Base-by-base conservation (phyloP, 2,329 filamentous ascomycete genomes). In the Westerdykella aurantiaca region DNA sequence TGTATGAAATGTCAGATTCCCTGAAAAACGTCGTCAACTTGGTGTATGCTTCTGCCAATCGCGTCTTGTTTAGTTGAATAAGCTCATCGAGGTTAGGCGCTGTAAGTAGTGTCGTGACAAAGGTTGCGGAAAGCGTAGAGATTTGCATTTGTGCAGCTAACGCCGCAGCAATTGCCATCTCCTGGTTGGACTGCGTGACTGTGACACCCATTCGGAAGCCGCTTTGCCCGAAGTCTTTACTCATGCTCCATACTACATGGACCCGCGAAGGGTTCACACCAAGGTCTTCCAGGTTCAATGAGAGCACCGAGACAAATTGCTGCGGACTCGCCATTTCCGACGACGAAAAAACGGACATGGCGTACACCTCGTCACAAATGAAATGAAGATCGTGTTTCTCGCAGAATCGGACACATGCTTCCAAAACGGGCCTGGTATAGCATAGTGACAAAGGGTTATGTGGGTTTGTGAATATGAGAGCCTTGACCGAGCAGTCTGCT, bases 381-480 rank as follows among this genome's bases (percentile, higher is more conserved):
- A 67, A 49, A 37, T 69, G 67, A 6, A 69, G 43, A 1, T 47
- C 31, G 34, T 64, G 39, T 31, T 51, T 57, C 3, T 57, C 33
- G 49, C 63, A 67, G 16, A 69, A 58, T 14, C 46, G 31, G 41
- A 64, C 43, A 16, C 57, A 44, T 5, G 31, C 56, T 6, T 53
- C 49, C 0, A 69, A 18, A 0, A 55, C 52, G 0, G 38, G 34
- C 18, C 23, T 38, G 0, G 63, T 42, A 44, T 68, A 69, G 47
- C 57, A 54, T 38, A 50, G 44, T 9, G 53, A 57, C 9, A 70
- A 52, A n/a, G 72, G 71, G 46, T 73, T 73, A 51, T 74, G 67
- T 13, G 70, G 69, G 43, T 73, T 70, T 13, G 62, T 67, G 21
- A 76, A 48, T 41, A 76, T 47, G 11, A 76, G 38, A 1, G 68